Evolutionary conservation across 768 basidiomycete genomes (phyloP).

Genomic region (Leccinum incarnatum): DNA sequence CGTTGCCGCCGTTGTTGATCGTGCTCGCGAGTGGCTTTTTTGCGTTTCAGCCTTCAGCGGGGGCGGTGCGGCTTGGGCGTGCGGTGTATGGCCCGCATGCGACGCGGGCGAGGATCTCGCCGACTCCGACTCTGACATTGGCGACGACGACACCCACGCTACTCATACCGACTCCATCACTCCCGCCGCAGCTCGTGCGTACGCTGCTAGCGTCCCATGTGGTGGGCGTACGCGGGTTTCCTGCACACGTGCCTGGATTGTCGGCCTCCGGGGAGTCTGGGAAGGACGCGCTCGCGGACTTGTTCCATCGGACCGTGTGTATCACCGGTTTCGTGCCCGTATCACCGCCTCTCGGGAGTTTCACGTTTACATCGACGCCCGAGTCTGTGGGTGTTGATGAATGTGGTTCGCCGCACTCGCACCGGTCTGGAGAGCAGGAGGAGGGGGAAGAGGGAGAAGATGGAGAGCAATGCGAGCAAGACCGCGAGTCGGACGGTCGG

Average conservation of each 20-base stretch:
- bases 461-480: background rate
- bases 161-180: slow-evolving; percentile 21
- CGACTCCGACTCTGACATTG: too few species aligned
- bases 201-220: slow-evolving; percentile 18
- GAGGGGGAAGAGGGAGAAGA: background rate
- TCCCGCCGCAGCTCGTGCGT: slow-evolving; percentile 36
- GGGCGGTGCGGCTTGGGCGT: slow-evolving; percentile 18
- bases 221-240: slow-evolving; percentile 22
- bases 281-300: slow-evolving; percentile 31
- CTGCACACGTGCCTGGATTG: slow-evolving; percentile 12
- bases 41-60: slow-evolving; percentile 21
- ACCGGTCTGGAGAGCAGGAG: background rate
- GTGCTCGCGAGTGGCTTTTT: slow-evolving; percentile 20
- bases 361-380: background rate
- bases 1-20: slow-evolving; percentile 30
- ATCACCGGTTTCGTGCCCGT: slow-evolving; percentile 42
- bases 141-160: background rate
- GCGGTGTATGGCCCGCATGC: slow-evolving; percentile 21
- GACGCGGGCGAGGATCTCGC: background rate
- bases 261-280: slow-evolving; percentile 22
- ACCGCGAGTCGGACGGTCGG: background rate
- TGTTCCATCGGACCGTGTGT: slow-evolving; percentile 44
- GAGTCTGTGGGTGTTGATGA: background rate
- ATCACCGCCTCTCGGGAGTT: slow-evolving; percentile 12
- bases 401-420: background rate